Conservation (phyloP, 176 grass and related monocot genomes). For the Alloteropsis semialata region DNA sequence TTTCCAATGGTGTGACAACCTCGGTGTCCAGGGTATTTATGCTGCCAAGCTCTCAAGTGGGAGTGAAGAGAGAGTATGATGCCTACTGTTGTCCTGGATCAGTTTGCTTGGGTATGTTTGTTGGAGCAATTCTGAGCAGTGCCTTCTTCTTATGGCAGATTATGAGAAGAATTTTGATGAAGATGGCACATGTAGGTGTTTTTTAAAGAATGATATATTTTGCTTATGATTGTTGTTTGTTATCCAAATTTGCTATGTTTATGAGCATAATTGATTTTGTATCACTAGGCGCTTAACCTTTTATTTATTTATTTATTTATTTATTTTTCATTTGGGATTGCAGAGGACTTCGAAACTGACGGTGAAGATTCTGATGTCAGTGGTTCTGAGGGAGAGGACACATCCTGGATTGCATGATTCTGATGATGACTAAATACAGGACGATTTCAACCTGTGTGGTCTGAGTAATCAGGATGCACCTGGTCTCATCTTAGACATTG, state of each 20-base stretch:
- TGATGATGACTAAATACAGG: slow-evolving; percentile 96
- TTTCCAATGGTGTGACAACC: too few relatives aligned
- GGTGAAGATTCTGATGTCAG: slow-evolving; percentile 95
- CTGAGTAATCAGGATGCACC: slow-evolving; percentile 93
- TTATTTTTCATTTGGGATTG: slow-evolving; percentile 14
- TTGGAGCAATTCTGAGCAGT: too few relatives aligned
- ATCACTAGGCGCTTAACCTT: not conserved
- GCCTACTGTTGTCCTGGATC: too few relatives aligned
- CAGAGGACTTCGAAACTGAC: slow-evolving; percentile 80
- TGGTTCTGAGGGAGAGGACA: slow-evolving; percentile 84
- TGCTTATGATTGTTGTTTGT: not conserved
- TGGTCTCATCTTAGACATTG: slow-evolving; percentile 93
- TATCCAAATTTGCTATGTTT: not conserved
- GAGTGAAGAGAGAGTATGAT: too few relatives aligned
- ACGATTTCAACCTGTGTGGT: slow-evolving; percentile 97
- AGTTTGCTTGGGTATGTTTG: too few relatives aligned
- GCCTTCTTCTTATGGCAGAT: too few relatives aligned
- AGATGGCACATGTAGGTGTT: too few relatives aligned
- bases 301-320: too few relatives aligned
- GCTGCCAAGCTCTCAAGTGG: too few relatives aligned
- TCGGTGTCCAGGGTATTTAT: too few relatives aligned
- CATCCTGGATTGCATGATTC: slow-evolving; percentile 98
- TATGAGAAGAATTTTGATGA: too few relatives aligned
- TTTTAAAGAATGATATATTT: not conserved
- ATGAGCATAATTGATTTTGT: not conserved